A percentile compares a stretch with the other conserved stretches of the same genome.
Evolutionary conservation across 2,329 filamentous ascomycete genomes (phyloP).

Genomic region (Alternaria panax): DNA sequence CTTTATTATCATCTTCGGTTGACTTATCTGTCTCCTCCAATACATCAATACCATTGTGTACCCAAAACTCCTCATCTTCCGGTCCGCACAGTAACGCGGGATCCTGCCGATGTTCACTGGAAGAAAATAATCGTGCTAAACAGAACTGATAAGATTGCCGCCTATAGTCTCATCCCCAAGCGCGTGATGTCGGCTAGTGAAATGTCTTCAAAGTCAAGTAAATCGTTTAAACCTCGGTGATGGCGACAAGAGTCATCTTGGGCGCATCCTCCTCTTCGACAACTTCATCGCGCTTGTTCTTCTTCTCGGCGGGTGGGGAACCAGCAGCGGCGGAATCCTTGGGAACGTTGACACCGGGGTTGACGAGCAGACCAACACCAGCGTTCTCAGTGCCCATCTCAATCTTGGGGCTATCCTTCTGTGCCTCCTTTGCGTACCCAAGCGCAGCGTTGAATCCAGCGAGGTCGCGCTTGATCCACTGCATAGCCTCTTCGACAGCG

Average conservation of each 20-base stretch:
- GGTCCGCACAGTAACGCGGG: conserved; percentile 10
- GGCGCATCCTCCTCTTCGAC: conserved; percentile 42
- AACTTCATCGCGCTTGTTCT: conserved; percentile 39
- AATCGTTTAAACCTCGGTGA: conserved; percentile 45
- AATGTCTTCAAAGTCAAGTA: conserved; percentile 1
- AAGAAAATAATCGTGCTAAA: conserved; percentile 5
- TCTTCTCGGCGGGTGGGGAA: conserved; percentile 11
- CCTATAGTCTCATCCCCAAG: neutral
- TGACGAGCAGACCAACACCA: conserved; percentile 51
- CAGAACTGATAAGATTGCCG: neutral
- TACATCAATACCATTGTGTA: conserved; percentile 1
- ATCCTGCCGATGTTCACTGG: conserved; percentile 15
- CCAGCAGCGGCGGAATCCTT: conserved; percentile 49
- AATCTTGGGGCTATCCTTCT: conserved; percentile 57
- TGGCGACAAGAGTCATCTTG: conserved; percentile 52
- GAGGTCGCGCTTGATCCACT: conserved; percentile 58
- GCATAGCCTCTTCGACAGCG: conserved; percentile 44
- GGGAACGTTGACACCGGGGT: conserved; percentile 50
- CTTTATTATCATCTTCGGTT: neutral
- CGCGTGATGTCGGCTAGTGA: neutral
- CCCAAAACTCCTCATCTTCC: conserved; percentile 14
- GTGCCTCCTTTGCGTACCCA: conserved; percentile 56
- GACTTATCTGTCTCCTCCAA: neutral
- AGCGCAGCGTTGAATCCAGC: conserved; percentile 59
- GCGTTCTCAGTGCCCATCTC: conserved; percentile 58